Evolutionary conservation across 768 basidiomycete genomes (phyloP).

Genomic region (Pleurotus djamor): DNA sequence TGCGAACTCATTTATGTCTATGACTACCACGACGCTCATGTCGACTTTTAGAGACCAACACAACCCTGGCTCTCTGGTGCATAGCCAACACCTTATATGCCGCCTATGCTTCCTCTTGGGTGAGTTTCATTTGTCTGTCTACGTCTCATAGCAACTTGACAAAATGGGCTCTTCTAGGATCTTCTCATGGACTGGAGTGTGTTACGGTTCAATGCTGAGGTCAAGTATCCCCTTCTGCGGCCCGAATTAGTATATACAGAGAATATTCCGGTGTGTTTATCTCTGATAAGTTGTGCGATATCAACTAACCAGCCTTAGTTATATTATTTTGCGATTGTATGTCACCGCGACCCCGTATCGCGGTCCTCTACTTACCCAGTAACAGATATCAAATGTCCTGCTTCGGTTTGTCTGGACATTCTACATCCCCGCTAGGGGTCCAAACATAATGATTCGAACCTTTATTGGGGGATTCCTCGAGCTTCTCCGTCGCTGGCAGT

Average conservation of each 20-base stretch:
- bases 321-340: constrained; percentile 81
- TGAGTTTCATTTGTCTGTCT: constrained; percentile 25
- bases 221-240: constrained; percentile 62
- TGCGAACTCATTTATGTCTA: constrained; percentile 13
- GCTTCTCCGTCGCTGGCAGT: constrained; percentile 77
- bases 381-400: constrained; percentile 67
- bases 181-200: constrained; percentile 92
- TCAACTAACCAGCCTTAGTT: constrained; percentile 31
- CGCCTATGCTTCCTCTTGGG: constrained; percentile 78
- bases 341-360: constrained; percentile 9
- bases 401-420: constrained; percentile 83
- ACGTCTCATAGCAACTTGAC: too few species aligned
- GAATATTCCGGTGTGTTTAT: constrained; percentile 48
- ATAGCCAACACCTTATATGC: constrained; percentile 63
- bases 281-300: neutral
- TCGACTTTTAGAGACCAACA: constrained; percentile 22
- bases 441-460: constrained; percentile 49
- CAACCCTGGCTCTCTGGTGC: constrained; percentile 67
- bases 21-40: neutral
- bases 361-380: neutral
- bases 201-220: constrained; percentile 43
- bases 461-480: constrained; percentile 76
- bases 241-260: constrained; percentile 72
- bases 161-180: constrained; percentile 46
- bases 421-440: constrained; percentile 59